Percentiles rank a stretch among this genome's conserved stretches.
phyloP scores from a whole-genome alignment of 345 rosid genomes.

The Rhodamnia argentea region DNA sequence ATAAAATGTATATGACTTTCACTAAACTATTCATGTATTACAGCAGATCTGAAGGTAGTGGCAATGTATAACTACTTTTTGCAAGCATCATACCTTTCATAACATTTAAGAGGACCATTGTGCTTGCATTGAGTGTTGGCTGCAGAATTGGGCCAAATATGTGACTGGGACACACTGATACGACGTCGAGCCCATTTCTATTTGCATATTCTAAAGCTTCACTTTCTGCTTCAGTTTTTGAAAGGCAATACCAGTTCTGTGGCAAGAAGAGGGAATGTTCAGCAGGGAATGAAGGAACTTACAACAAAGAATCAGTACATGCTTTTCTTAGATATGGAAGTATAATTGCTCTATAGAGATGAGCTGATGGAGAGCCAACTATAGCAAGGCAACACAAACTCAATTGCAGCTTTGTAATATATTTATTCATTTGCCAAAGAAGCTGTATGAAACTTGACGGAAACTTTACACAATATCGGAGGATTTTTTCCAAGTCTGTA shows the following conservation, averaged over 20 bases:
- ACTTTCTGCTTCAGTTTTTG: slow-evolving; percentile 69
- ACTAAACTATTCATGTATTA: neutral
- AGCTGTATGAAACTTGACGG: neutral
- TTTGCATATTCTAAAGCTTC: slow-evolving; percentile 57
- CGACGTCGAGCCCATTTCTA: slow-evolving; percentile 38
- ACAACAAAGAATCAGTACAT: neutral
- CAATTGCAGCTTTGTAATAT: neutral
- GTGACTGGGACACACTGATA: slow-evolving; percentile 45
- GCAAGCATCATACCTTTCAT: slow-evolving; percentile 36
- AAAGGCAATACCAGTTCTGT: slow-evolving; percentile 66
- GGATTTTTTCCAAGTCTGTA: neutral
- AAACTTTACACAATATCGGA: neutral
- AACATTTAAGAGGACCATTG: slow-evolving; percentile 29
- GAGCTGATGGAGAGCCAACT: neutral
- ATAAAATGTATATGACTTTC: neutral
- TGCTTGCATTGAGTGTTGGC: slow-evolving; percentile 46
- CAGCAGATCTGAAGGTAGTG: neutral
- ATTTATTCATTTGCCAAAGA: neutral
- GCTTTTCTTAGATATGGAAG: neutral
- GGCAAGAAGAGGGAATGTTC: neutral
- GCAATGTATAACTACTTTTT: neutral
- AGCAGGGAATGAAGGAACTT: neutral
- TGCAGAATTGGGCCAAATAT: slow-evolving; percentile 54
- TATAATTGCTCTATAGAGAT: neutral
- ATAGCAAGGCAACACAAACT: neutral